Conservation (phyloP, 2,329 filamentous ascomycete species). For the Colletotrichum abscissum region DNA sequence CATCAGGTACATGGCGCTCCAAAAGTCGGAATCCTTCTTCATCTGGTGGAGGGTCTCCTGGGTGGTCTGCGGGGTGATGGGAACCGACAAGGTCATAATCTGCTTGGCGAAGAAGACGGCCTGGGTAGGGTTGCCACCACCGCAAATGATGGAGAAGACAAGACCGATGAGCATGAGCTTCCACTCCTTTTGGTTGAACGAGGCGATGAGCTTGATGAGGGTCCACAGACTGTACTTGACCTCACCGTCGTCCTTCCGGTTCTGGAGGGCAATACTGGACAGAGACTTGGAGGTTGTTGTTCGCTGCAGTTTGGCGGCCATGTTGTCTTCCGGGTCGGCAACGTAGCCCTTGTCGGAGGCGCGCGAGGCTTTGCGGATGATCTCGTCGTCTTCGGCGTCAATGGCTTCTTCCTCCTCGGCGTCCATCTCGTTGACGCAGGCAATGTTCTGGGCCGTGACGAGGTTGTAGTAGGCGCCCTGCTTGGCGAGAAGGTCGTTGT, state of each 20-base stretch:
- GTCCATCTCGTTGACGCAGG: slow-evolving; percentile 65
- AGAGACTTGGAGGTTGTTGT: slow-evolving; percentile 67
- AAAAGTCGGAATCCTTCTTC: slow-evolving; percentile 81
- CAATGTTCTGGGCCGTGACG: slow-evolving; percentile 89
- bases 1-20: slow-evolving; percentile 90
- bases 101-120: slow-evolving; percentile 91
- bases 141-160: slow-evolving; percentile 79
- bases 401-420: slow-evolving; percentile 62
- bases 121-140: slow-evolving; percentile 81
- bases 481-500: slow-evolving; percentile 79
- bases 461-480: slow-evolving; percentile 84
- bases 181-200: slow-evolving; percentile 82
- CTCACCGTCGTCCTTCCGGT: slow-evolving; percentile 61
- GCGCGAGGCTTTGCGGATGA: slow-evolving; percentile 60
- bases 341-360: slow-evolving; percentile 53
- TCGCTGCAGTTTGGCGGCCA: slow-evolving; percentile 67
- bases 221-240: slow-evolving; percentile 77
- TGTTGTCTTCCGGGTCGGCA: slow-evolving; percentile 72
- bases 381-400: slow-evolving; percentile 60
- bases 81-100: slow-evolving; percentile 75
- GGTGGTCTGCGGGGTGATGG: slow-evolving; percentile 56
- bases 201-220: slow-evolving; percentile 81
- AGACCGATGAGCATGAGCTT: slow-evolving; percentile 79
- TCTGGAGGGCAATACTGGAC: slow-evolving; percentile 78
- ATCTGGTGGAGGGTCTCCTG: slow-evolving; percentile 59